Conservation (phyloP, 2,329 filamentous ascomycete species). For the Apiospora pterosperma region DNA sequence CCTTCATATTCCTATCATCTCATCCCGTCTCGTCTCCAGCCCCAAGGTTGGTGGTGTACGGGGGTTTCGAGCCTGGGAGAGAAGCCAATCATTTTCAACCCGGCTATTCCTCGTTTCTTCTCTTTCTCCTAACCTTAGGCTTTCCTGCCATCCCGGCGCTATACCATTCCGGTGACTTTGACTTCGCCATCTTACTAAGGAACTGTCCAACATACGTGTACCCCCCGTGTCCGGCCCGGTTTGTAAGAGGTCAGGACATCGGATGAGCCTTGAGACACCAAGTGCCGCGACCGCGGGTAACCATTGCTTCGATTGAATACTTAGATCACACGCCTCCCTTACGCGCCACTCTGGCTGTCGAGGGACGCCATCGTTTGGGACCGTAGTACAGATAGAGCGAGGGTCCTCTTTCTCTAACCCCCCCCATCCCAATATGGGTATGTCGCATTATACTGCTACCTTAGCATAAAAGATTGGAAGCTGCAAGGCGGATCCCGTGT, state of each 20-base stretch:
- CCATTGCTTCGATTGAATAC: not conserved
- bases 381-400: not conserved
- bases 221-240: not conserved
- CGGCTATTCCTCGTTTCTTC: not conserved
- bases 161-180: not conserved
- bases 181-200: not conserved
- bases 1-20: not conserved
- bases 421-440: not conserved
- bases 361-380: not conserved
- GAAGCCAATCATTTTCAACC: too few relatives aligned
- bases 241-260: not conserved
- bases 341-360: not conserved
- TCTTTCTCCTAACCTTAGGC: too few relatives aligned
- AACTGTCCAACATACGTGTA: not conserved
- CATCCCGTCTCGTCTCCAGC: not conserved
- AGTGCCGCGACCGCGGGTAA: not conserved
- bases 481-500: not conserved
- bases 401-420: not conserved
- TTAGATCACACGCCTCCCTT: not conserved
- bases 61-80: not conserved
- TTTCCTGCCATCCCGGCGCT: not conserved
- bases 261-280: not conserved
- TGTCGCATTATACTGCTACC: not conserved
- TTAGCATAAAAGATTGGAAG: not conserved
- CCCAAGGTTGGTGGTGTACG: not conserved